Percentiles rank a stretch among this genome's conserved stretches.
Conservation (phyloP, 768 basidiomycete species). For the Scleroderma bovista region DNA sequence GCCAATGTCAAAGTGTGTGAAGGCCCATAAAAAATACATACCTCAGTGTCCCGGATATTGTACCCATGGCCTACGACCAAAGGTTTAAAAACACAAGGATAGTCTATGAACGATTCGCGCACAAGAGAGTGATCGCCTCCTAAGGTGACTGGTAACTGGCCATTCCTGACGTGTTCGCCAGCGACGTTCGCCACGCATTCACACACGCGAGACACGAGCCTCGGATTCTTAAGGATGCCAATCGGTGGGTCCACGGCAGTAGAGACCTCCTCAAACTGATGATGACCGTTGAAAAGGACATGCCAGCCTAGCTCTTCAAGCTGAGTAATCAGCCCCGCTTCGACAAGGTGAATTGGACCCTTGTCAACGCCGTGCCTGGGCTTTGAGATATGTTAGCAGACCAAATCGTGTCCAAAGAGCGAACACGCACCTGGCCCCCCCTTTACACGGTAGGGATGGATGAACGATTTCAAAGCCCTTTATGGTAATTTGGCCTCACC, state of each 20-base stretch:
- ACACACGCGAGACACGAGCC: conserved; percentile 78
- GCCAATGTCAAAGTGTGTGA: conserved; percentile 3
- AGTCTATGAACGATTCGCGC: conserved; percentile 21
- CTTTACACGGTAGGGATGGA: conserved; percentile 14
- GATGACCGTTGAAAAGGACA: conserved; percentile 86
- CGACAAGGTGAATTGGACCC: conserved; percentile 83
- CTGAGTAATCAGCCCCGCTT: conserved; percentile 79
- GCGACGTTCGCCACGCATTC: conserved; percentile 75
- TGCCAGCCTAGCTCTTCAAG: conserved; percentile 79
- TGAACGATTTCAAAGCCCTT: neutral
- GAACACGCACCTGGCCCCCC: conserved; percentile 27
- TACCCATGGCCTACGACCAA: conserved; percentile 71
- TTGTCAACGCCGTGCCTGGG: conserved; percentile 76
- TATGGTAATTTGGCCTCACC: conserved; percentile 46
- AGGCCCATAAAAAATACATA: conserved; percentile 27
- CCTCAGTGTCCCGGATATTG: conserved; percentile 85
- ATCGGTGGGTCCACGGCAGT: conserved; percentile 57
- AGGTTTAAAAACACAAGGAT: conserved; percentile 3
- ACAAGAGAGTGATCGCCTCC: conserved; percentile 97
- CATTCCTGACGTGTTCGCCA: conserved; percentile 67
- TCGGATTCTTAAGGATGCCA: conserved; percentile 86
- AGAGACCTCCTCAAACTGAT: conserved; percentile 77
- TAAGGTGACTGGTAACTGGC: conserved; percentile 81
- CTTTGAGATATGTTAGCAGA: conserved; percentile 33
- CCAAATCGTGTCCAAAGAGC: conserved; percentile 4